A percentile compares a stretch with the other conserved stretches of the same genome.
These are phyloP conservation scores for Aureobasidium sp. DNA, from an alignment of 2,329 filamentous ascomycete genomes.

Conservation along the genomic window DNA sequence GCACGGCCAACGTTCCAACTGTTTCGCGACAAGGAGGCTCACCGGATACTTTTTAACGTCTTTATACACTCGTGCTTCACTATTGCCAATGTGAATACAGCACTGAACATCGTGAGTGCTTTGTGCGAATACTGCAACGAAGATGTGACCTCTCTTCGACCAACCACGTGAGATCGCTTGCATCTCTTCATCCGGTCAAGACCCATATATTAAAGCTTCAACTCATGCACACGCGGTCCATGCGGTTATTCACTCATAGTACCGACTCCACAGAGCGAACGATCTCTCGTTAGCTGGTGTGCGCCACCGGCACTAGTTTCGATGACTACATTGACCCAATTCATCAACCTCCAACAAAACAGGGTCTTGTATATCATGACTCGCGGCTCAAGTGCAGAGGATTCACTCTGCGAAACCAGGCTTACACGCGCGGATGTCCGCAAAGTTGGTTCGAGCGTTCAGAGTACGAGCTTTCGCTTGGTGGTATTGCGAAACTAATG, in stretches of 20 bases:
- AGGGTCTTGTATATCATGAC: slow-evolving; percentile 12
- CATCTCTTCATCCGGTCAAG: background rate
- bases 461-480: slow-evolving; percentile 6
- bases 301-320: slow-evolving; percentile 1
- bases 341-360: background rate
- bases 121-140: background rate
- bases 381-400: slow-evolving; percentile 16
- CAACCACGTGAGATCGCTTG: slow-evolving; percentile 15
- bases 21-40: background rate
- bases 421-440: background rate
- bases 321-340: background rate
- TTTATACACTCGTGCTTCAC: background rate
- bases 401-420: background rate
- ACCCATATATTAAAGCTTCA: slow-evolving; percentile 18
- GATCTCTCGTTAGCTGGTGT: background rate
- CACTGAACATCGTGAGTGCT: background rate
- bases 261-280: background rate
- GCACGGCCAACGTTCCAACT: slow-evolving; percentile 14
- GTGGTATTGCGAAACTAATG: slow-evolving; percentile 17
- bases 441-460: background rate
- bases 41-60: background rate
- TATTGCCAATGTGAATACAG: background rate
- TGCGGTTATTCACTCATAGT: background rate
- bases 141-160: background rate
- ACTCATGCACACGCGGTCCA: slow-evolving; percentile 11